Conservation (phyloP, 345 rosid species). For the Noccaea caerulescens region DNA sequence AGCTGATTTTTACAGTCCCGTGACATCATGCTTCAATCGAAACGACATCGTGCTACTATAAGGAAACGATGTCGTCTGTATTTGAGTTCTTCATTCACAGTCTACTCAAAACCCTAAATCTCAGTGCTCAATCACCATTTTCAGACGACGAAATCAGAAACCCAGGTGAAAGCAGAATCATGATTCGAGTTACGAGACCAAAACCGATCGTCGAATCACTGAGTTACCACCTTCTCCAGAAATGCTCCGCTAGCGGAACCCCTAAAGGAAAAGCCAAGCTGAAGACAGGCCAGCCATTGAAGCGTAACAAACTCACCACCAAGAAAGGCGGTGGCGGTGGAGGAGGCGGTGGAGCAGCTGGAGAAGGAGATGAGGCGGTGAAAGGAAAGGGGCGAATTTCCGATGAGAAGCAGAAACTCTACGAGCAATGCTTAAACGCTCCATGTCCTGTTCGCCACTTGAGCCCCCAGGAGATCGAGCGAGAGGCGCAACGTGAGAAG, state of each 20-base stretch:
- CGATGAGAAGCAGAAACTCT: constrained; percentile 59
- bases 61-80: background rate
- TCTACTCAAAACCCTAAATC: constrained; percentile 40
- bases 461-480: constrained; percentile 58
- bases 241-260: constrained; percentile 72
- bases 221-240: constrained; percentile 56
- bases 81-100: background rate
- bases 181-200: constrained; percentile 54
- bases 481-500: constrained; percentile 86
- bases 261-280: constrained; percentile 73
- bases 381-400: constrained; percentile 46
- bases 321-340: constrained; percentile 52
- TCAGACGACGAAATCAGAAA: constrained; percentile 15
- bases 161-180: constrained; percentile 25
- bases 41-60: background rate
- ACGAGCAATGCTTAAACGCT: constrained; percentile 75
- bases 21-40: background rate
- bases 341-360: constrained; percentile 4
- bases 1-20: background rate
- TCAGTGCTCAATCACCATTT: constrained; percentile 10
- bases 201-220: constrained; percentile 44
- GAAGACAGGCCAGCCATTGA: constrained; percentile 59
- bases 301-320: constrained; percentile 60
- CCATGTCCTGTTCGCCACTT: constrained; percentile 84
- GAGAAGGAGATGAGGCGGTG: constrained; percentile 36